Evolutionary conservation across 2,329 filamentous ascomycete genomes (phyloP).

Genomic region (Dryadomyces quercivorus): DNA sequence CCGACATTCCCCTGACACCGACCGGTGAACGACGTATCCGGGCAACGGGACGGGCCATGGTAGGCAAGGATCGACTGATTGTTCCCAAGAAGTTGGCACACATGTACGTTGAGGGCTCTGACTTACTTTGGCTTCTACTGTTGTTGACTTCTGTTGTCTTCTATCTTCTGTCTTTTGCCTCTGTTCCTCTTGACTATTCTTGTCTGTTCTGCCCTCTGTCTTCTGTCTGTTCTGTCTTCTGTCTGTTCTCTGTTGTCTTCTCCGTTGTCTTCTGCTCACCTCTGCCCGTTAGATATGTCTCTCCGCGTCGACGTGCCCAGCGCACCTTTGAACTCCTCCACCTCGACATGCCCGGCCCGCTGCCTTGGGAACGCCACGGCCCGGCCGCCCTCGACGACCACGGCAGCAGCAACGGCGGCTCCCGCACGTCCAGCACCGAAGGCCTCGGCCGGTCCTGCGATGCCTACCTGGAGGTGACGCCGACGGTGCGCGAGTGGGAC

Average conservation of each 20-base stretch:
- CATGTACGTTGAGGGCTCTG: constrained; percentile 43
- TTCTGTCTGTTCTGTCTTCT: not conserved
- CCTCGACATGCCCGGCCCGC: constrained; percentile 52
- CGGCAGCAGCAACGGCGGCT: constrained; percentile 8
- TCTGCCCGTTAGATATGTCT: constrained; percentile 53
- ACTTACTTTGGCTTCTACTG: not conserved
- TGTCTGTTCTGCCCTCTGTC: not conserved
- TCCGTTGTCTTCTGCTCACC: not conserved
- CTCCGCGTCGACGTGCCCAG: constrained; percentile 72
- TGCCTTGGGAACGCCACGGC: constrained; percentile 57
- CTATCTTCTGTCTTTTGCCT: not conserved
- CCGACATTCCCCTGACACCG: constrained; percentile 75
- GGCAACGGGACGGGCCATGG: constrained; percentile 70
- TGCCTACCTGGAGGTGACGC: constrained; percentile 53
- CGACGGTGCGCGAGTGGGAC: constrained; percentile 74
- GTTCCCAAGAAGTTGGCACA: constrained; percentile 71
- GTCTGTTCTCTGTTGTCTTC: not conserved
- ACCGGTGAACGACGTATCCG: constrained; percentile 67
- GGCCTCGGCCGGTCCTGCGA: constrained; percentile 29
- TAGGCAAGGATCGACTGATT: constrained; percentile 75
- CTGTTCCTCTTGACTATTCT: constrained; percentile 5
- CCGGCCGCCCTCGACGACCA: constrained; percentile 10
- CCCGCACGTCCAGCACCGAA: constrained; percentile 6
- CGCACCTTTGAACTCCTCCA: constrained; percentile 81
- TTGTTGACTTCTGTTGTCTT: not conserved